A percentile compares a stretch with the other conserved stretches of the same genome.
Evolutionary conservation across 495 filamentous ascomycete species (phyloP).

Genomic region (Penicillium fimorum): DNA sequence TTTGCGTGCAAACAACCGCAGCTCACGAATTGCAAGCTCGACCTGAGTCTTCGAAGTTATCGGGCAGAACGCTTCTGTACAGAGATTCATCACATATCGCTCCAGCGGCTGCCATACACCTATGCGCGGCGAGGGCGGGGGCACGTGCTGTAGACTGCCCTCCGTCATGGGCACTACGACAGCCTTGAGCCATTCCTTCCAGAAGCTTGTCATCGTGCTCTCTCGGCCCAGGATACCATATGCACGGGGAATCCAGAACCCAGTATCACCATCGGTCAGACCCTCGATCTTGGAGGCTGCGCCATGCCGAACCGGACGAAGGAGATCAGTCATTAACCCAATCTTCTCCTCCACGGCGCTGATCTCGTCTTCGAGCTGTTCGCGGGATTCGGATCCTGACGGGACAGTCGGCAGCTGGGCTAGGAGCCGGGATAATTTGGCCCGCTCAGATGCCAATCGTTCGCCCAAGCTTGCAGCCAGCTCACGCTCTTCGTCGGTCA

Average conservation of each 20-base stretch:
- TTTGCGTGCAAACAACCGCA: slow-evolving; percentile 88
- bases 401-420: slow-evolving; percentile 74
- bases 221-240: slow-evolving; percentile 93
- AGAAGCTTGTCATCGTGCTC: slow-evolving; percentile 79
- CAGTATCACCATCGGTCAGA: slow-evolving; percentile 91
- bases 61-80: slow-evolving; percentile 89
- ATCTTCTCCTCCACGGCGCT: slow-evolving; percentile 97
- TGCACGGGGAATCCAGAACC: slow-evolving; percentile 92
- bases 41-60: slow-evolving; percentile 93
- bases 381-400: slow-evolving; percentile 77
- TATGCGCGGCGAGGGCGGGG: slow-evolving; percentile 82
- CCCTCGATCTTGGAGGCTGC: slow-evolving; percentile 97
- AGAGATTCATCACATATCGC: slow-evolving; percentile 96
- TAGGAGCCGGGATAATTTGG: slow-evolving; percentile 83
- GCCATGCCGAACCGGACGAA: slow-evolving; percentile 88
- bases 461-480: slow-evolving; percentile 90
- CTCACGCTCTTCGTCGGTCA: slow-evolving; percentile 94
- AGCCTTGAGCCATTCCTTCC: slow-evolving; percentile 97
- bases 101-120: slow-evolving; percentile 97
- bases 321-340: slow-evolving; percentile 88
- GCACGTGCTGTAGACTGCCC: slow-evolving; percentile 76
- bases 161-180: slow-evolving; percentile 93
- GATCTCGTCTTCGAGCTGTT: slow-evolving; percentile 88
- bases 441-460: slow-evolving; percentile 82
- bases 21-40: slow-evolving; percentile 83